Evolutionary conservation across 2,329 filamentous ascomycete species (phyloP), one percentile per base, ranked within the genome.

Genomic region (Dactylonectria estremocensis): DNA sequence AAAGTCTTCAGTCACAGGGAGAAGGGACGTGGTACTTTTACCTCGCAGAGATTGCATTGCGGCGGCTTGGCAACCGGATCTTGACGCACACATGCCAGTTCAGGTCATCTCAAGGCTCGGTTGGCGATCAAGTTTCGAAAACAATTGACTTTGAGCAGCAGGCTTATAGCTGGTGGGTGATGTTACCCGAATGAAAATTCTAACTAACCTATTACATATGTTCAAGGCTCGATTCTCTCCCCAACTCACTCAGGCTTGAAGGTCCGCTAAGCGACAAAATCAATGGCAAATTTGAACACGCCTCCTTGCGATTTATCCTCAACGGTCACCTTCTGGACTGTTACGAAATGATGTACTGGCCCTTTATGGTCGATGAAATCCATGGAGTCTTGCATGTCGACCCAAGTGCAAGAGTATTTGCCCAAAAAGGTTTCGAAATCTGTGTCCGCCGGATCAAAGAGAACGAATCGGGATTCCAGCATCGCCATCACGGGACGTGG

Each of bases 301-400:
- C 20, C 8, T 40, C 35, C 1, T 35, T 63, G 31, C 61, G 61
- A 4, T 63, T 63, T 28, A 63, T 63, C 11, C 45, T 63, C 2
- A 57, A 50, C 5, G 53, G 61, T 5, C 61, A 63, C 22, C 53
- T 63, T 20, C 6, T 56, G 5, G 61, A 63, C 43, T 57, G 61
- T 20, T 56, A 63, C 13, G 61, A 63, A 22, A 56, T 56, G 43
- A 63, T 63, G 61, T 63, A 57, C n/a, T 57, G 53, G 61, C 35
- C 52, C 8, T 63, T 57, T 16, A 55, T 45, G 13, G 53, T 48
- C 10, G 53, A 63, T 37, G 45, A 45, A 3, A 22, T 50, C 5
- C 40, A 63, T n/a, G 33, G 28, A 22, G 37, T 33, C 1, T 14
- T 43, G 3, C 16, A 18, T 9, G 22, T 50, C 6, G 43, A 37